A percentile compares a stretch with the other conserved stretches of the same genome.
Conservation (phyloP, 768 basidiomycete species). For the Psilocybe cyanescens region DNA sequence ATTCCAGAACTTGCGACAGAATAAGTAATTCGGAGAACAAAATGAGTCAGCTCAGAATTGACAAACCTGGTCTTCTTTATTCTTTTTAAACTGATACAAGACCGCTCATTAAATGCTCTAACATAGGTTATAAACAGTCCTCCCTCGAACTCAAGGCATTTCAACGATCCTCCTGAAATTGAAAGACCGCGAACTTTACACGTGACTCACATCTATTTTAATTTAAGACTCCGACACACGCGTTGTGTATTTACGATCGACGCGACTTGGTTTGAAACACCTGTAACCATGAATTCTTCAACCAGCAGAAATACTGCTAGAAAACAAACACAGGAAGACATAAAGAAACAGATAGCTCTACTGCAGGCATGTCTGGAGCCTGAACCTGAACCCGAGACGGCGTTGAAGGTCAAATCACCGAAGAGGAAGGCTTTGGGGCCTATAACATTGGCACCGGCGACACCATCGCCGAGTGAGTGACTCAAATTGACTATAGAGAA, state of each 20-base stretch:
- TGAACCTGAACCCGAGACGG: constrained; percentile 29
- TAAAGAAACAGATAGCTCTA: constrained; percentile 56
- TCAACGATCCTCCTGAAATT: not conserved
- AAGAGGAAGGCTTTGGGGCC: constrained; percentile 50
- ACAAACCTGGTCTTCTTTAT: too few species aligned
- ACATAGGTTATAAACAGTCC: too few species aligned
- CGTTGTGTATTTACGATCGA: constrained; percentile 7
- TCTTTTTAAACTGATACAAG: too few species aligned
- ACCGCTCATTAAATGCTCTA: too few species aligned
- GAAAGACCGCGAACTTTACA: not conserved
- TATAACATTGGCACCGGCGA: constrained; percentile 52
- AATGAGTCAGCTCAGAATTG: too few species aligned
- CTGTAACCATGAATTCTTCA: constrained; percentile 56
- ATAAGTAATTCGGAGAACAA: too few species aligned
- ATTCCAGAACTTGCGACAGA: too few species aligned
- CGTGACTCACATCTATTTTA: constrained; percentile 1
- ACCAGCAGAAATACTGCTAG: constrained; percentile 43
- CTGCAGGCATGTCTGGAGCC: constrained; percentile 57
- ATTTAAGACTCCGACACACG: constrained; percentile 12
- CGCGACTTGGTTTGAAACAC: not conserved
- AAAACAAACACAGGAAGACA: constrained; percentile 45
- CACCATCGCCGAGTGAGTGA: constrained; percentile 70
- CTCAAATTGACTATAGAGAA: not conserved
- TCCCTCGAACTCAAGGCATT: not conserved
- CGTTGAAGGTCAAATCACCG: constrained; percentile 37